Base-by-base conservation (phyloP, 2,329 filamentous ascomycete genomes). In the Colletotrichum filicis region DNA sequence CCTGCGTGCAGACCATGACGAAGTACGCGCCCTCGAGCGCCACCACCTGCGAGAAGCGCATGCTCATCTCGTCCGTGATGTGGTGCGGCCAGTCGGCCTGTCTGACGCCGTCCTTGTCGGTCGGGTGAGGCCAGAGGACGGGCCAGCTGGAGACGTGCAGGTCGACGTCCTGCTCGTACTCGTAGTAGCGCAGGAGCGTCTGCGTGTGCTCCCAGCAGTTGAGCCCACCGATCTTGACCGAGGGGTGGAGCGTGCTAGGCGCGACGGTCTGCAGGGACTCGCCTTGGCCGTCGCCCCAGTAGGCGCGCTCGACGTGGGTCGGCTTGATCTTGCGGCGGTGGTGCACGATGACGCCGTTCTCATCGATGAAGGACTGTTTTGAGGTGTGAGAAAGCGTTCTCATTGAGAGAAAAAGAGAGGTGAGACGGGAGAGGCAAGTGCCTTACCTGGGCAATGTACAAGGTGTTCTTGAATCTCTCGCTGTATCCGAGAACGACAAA, bases 271-370 rank as follows among this genome's bases (percentile, higher is more conserved):
- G 84, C 58, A 89, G 86, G n/a, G 88, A 87, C 49, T 90, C 87
- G 2, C 87, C 89, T 1, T 87, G 84, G 2, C 88, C 89, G 62
- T 91, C 89, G 1, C 89, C 89, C 76, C 88, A 91, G 55, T 85
- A 81, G 2, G 83, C 80, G 55, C 85, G 82, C 77, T 87, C 86
- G 52, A 87, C 79, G 69, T 87, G 85, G 1, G 86, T 87, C 0
- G 86, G 86, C 81, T 87, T 87, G 76, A 87, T 87, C 78, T 87
- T 87, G 58, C 85, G 84, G 35, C 86, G 82, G 74, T 86, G 84
- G 76, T 86, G 82, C 12, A 86, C 79, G 65, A 87, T 83, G 9
- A 81, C 79, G 2, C 86, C 85, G 16, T 83, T 80, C 0, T 86
- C 82, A 4, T 84, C 86, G 71, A 91, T 90, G 76, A 90, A 83